phyloP scores from a whole-genome alignment of 768 basidiomycete species.

The Phaffia tasmanica region DNA sequence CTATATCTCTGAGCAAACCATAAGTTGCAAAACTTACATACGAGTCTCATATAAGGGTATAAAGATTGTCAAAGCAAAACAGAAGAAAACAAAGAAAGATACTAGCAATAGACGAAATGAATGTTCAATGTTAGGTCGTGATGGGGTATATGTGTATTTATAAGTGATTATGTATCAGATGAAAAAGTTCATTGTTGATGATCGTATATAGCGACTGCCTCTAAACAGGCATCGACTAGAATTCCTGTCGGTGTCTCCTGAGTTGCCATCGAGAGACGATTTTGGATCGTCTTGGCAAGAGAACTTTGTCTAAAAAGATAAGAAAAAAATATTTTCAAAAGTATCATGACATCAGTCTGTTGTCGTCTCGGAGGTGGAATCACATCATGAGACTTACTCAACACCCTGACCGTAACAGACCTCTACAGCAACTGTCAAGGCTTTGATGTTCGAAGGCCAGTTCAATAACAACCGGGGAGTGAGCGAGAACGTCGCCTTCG shows the following conservation, averaged over 20 bases:
- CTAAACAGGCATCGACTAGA: constrained; percentile 17
- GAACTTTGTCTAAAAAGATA: background rate
- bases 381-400: constrained; percentile 10
- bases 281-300: background rate
- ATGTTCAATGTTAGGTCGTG: too few species aligned
- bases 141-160: too few species aligned
- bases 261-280: background rate
- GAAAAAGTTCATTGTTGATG: too few species aligned
- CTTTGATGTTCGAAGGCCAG: constrained; percentile 29
- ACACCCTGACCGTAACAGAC: constrained; percentile 30
- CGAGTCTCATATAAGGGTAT: too few species aligned
- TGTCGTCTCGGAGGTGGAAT: too few species aligned
- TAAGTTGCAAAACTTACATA: too few species aligned
- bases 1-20: too few species aligned
- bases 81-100: background rate
- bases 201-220: constrained; percentile 4
- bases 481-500: constrained; percentile 27
- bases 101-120: background rate
- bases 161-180: too few species aligned
- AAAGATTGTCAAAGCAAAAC: background rate
- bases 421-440: constrained; percentile 26
- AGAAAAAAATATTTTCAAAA: background rate
- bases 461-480: constrained; percentile 14
- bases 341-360: background rate
- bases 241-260: constrained; percentile 4